Evolutionary conservation across 345 rosid genomes (phyloP).

Genomic region (Ceriops tagal): DNA sequence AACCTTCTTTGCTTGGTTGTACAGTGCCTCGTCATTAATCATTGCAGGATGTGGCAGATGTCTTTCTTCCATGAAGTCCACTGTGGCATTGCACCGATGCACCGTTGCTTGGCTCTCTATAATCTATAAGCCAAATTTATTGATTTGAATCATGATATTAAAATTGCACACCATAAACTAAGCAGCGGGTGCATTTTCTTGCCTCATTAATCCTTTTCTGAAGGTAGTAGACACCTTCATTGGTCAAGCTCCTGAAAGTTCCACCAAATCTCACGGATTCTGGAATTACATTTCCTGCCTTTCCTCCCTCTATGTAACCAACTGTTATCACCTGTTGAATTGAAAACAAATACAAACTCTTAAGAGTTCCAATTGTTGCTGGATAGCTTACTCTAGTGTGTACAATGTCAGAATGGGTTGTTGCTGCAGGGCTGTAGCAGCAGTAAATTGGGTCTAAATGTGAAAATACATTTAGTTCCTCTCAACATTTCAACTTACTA

Average conservation of each 20-base stretch:
- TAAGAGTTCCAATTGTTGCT: background rate
- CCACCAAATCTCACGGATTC: constrained; percentile 51
- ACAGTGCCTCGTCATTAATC: constrained; percentile 48
- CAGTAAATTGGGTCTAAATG: no score
- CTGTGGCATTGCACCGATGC: constrained; percentile 45
- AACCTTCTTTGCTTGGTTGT: constrained; percentile 49
- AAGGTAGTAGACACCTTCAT: constrained; percentile 49
- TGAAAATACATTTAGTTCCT: no score
- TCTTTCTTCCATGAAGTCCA: constrained; percentile 50
- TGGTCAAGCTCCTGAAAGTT: constrained; percentile 58
- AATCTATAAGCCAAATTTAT: constrained; percentile 28
- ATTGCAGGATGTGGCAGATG: constrained; percentile 51
- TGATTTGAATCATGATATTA: background rate
- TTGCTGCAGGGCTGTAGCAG: no score
- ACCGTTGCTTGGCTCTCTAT: constrained; percentile 60
- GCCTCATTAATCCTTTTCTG: constrained; percentile 53
- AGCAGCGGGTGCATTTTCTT: background rate
- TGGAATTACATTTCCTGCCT: constrained; percentile 55
- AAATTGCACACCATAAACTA: background rate
- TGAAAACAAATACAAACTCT: background rate
- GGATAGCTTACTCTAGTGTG: no score
- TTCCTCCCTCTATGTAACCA: constrained; percentile 61
- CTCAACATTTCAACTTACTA: no score
- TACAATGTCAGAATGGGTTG: no score
- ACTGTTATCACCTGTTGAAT: constrained; percentile 53